phyloP scores from a whole-genome alignment of 2,329 filamentous ascomycete species.

The Alternaria triticina region DNA sequence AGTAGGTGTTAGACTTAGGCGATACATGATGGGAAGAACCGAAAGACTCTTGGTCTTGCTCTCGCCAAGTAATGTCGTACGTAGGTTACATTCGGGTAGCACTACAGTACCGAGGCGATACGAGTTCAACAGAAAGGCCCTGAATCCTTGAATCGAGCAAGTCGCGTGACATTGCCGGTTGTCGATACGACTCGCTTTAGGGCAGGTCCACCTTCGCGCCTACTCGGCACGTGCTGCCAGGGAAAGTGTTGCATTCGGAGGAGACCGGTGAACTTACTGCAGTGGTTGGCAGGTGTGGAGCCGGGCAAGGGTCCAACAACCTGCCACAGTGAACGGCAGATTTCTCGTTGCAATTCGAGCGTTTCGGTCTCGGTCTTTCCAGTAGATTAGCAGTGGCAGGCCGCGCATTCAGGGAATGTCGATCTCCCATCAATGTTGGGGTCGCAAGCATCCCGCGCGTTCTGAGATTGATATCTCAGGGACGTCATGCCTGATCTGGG shows the following conservation, averaged over 20 bases:
- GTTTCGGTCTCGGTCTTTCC: not conserved
- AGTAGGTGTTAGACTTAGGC: not conserved
- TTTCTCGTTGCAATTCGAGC: not conserved
- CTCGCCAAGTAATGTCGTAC: not conserved
- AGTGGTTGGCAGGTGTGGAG: conserved; percentile 1
- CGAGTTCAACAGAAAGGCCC: not conserved
- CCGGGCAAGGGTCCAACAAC: not conserved
- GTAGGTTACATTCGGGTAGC: not conserved
- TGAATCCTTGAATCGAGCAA: not conserved
- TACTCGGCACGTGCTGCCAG: conserved; percentile 1
- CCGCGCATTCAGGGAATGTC: not conserved
- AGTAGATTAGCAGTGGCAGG: not conserved
- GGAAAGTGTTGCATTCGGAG: not conserved
- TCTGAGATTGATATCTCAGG: not conserved
- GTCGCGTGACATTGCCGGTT: not conserved
- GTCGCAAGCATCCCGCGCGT: not conserved
- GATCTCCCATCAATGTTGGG: not conserved
- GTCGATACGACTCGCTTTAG: not conserved
- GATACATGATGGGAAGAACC: not conserved
- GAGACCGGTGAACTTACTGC: not conserved
- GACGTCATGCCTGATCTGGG: conserved; percentile 1
- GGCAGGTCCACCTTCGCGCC: not conserved
- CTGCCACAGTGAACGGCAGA: not conserved
- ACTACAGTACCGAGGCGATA: not conserved
- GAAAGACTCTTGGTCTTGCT: not conserved